Evolutionary conservation across 495 filamentous ascomycete genomes (phyloP).

Genomic region (Copromyces sp.): DNA sequence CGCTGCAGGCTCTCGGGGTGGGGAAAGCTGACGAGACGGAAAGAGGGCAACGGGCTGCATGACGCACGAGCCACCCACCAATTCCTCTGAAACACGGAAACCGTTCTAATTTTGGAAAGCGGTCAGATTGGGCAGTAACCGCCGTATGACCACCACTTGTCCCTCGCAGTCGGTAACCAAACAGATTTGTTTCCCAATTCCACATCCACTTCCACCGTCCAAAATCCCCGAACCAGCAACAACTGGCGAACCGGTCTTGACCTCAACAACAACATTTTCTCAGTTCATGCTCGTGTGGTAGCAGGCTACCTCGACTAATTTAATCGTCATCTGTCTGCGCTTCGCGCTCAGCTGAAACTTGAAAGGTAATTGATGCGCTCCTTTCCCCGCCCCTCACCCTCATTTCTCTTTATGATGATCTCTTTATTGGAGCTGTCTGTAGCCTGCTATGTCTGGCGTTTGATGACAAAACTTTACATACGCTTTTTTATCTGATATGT

Average conservation of each 20-base stretch:
- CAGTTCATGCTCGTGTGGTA: neutral
- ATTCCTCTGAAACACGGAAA: neutral
- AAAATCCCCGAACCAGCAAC: neutral
- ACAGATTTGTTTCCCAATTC: neutral
- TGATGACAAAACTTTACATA: constrained; percentile 44
- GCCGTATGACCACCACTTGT: neutral
- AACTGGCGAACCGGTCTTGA: neutral
- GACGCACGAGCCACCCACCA: constrained; percentile 1
- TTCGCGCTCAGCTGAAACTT: neutral
- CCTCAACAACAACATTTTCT: neutral
- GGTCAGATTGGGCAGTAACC: neutral
- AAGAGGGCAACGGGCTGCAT: neutral
- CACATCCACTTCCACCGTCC: neutral
- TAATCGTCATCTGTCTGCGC: neutral
- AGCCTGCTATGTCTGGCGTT: constrained; percentile 29
- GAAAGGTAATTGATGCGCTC: neutral
- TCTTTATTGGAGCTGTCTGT: constrained; percentile 98
- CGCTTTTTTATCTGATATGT: constrained; percentile 42
- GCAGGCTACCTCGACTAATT: neutral
- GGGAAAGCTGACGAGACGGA: neutral
- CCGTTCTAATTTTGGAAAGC: neutral
- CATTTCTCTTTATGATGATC: constrained; percentile 34
- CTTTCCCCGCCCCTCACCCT: neutral
- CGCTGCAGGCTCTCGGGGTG: neutral
- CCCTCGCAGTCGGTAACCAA: neutral